Evolutionary conservation across 768 basidiomycete species (phyloP), one percentile per base, ranked within the genome.

Genomic region (Tulasnella sp.): DNA sequence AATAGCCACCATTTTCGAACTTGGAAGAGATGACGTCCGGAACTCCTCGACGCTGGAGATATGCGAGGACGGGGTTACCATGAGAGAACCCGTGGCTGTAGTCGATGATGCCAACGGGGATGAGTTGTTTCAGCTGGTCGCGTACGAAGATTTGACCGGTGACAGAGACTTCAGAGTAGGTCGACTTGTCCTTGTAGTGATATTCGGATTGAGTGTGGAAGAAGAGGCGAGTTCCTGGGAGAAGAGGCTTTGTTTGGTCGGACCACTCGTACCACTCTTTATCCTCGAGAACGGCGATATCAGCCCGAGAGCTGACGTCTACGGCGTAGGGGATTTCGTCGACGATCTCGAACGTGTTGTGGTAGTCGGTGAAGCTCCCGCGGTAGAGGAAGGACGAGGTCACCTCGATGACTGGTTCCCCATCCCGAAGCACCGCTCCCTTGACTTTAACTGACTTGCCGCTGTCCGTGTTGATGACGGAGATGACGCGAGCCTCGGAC

Each of bases 191-290:
- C 85, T 94, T 94, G 90, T 94, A 99, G 22, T 91, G 89, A 45
- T 95, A 90, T 80, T 92, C 90, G 2, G 95, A 94, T 80, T 90
- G 89, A 78, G 92, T 86, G 78, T 93, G 92, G 93, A 99, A 97
- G 79, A 95, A 89, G 71, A 99, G 90, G 1, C 89, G 88, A 42
- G 91, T 91, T 31, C 96, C 96, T 9, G 91, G 88, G 58, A 88
- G 85, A 70, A 96, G 89, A 34, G 94, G 91, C 75, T 87, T 87
- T 7, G 89, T 85, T 64, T 93, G 90, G 80, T 97, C 91, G 72
- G 92, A 91, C 97, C 96, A 99, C 71, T 91, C 90, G 84, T 99
- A 96, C 97, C 97, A 99, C 82, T 97, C 93, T 85, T 99, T 99
- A 67, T 93, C 94, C 81, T 92, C 90, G 7, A 99, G 86, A 22